Percentiles rank a stretch among this genome's conserved stretches.
These are phyloP conservation scores for Phytophthora podocarpi DNA, from an alignment of 352 stramenopile species.

Conservation along the genomic window DNA sequence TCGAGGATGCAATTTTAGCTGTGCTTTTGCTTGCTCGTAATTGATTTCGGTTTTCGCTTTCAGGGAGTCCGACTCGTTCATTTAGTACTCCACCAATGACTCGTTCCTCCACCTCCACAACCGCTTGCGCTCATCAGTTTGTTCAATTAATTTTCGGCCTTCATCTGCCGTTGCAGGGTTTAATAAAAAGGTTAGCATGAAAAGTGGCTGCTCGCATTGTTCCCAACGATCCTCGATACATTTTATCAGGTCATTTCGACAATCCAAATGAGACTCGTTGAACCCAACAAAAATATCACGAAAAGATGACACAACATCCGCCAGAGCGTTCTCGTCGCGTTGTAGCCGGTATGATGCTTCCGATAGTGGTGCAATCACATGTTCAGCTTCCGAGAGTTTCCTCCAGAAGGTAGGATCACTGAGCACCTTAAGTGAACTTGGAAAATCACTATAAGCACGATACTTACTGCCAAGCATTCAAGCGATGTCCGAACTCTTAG, in stretches of 20 bases:
- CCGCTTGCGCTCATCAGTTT: background rate
- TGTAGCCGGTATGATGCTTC: conserved; percentile 1
- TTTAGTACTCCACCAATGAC: background rate
- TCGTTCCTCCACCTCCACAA: background rate
- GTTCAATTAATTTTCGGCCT: background rate
- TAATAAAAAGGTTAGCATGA: background rate
- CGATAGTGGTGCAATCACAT: background rate
- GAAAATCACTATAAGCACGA: background rate
- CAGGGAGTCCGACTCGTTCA: background rate
- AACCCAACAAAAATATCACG: background rate
- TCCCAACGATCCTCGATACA: background rate
- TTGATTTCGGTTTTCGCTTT: background rate
- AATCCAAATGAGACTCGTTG: background rate
- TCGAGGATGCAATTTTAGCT: background rate
- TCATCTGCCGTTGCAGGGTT: background rate
- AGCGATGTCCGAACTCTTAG: conserved; percentile 1
- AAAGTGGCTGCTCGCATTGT: background rate
- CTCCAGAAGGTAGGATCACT: background rate
- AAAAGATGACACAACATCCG: background rate
- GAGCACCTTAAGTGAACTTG: background rate
- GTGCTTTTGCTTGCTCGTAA: background rate
- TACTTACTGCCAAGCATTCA: conserved; percentile 1
- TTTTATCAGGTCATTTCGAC: background rate
- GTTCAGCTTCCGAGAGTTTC: background rate
- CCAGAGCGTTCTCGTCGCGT: background rate